A percentile compares a stretch with the other conserved stretches of the same genome.
Conservation (phyloP, 768 basidiomycete species). For the Lentinus tigrinus region DNA sequence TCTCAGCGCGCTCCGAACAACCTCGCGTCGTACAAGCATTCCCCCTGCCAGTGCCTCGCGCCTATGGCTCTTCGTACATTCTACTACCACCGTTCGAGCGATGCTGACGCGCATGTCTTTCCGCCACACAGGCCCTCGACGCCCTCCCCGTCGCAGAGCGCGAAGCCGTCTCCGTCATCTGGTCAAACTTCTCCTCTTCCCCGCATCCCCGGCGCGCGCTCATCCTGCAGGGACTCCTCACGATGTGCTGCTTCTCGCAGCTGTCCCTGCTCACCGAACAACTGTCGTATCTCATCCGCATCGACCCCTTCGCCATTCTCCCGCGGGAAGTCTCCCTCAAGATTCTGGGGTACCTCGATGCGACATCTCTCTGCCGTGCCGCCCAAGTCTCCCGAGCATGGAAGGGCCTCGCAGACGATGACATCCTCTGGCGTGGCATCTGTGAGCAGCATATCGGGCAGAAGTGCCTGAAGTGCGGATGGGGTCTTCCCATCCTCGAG, state of each 20-base stretch:
- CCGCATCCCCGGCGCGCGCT: conserved; percentile 87
- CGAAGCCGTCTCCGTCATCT: conserved; percentile 85
- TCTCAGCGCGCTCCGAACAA: neutral
- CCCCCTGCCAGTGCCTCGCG: neutral
- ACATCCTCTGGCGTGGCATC: conserved; percentile 92
- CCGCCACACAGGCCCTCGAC: conserved; percentile 72
- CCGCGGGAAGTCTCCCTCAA: conserved; percentile 89
- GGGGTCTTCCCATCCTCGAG: conserved; percentile 92
- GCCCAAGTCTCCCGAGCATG: conserved; percentile 87
- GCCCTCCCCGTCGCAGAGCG: conserved; percentile 83
- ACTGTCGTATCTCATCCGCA: conserved; percentile 87
- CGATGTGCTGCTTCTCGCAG: conserved; percentile 99
- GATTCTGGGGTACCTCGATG: conserved; percentile 86
- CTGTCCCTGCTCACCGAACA: conserved; percentile 94
- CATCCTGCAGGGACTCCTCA: conserved; percentile 94
- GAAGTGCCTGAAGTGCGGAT: conserved; percentile 95
- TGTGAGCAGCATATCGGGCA: conserved; percentile 98
- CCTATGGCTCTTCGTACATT: neutral
- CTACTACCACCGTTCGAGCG: neutral
- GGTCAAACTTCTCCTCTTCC: conserved; percentile 96
- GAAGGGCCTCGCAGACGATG: conserved; percentile 90
- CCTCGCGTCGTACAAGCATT: neutral
- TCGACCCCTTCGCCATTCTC: conserved; percentile 90
- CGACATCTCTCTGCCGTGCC: conserved; percentile 88
- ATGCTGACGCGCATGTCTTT: neutral